These are phyloP conservation scores for Phaeomoniella chlamydospora DNA, from an alignment of 2,329 filamentous ascomycete genomes.

Conservation along the genomic window DNA sequence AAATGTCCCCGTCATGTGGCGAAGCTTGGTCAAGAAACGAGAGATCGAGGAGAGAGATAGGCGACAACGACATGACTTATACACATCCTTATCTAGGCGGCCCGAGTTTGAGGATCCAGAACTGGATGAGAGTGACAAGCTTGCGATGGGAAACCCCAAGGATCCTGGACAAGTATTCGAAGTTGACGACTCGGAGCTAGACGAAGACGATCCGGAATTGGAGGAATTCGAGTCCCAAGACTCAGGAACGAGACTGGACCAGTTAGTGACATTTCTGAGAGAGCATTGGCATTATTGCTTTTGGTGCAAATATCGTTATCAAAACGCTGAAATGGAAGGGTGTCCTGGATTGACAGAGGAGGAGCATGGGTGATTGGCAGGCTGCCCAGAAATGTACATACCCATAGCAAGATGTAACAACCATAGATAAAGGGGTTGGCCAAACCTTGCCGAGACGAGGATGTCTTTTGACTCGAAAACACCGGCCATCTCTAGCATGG, in stretches of 20 bases:
- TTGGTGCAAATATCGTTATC: conserved; percentile 84
- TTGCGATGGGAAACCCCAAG: conserved; percentile 46
- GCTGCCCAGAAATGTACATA: too few species aligned
- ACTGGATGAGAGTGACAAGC: conserved; percentile 57
- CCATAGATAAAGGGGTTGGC: too few species aligned
- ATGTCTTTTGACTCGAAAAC: too few species aligned
- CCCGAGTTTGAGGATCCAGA: conserved; percentile 55
- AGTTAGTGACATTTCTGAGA: conserved; percentile 55
- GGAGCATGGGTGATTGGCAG: conserved; percentile 53
- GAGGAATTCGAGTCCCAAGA: conserved; percentile 63
- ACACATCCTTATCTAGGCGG: conserved; percentile 42
- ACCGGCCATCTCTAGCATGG: too few species aligned
- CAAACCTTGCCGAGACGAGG: too few species aligned
- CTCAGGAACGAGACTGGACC: conserved; percentile 49
- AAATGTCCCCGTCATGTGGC: conserved; percentile 64
- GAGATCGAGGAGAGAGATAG: conserved; percentile 56
- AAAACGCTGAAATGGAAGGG: conserved; percentile 50
- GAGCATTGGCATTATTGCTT: conserved; percentile 72
- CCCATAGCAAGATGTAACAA: too few species aligned
- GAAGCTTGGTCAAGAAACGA: conserved; percentile 56
- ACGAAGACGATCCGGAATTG: conserved; percentile 68
- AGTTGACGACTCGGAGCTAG: conserved; percentile 49
- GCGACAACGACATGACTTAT: conserved; percentile 49
- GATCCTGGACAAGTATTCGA: conserved; percentile 24
- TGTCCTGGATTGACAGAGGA: conserved; percentile 83